Base-by-base conservation (phyloP, 2,329 filamentous ascomycete genomes). In the Fonsecaea pedrosoi region DNA sequence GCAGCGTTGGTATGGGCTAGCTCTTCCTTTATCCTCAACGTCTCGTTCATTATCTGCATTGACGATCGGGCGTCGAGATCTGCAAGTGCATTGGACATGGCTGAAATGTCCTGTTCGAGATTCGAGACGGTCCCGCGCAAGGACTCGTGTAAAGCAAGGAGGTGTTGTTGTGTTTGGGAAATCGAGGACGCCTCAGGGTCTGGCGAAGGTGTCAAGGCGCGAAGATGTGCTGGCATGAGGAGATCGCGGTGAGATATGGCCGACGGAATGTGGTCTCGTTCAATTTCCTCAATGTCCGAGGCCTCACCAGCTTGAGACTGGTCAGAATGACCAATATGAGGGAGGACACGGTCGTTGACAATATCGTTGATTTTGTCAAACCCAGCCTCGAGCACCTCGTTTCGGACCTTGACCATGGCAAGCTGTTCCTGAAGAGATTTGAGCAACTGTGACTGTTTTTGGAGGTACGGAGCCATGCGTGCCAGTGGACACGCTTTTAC, bases 21-120 rank as follows among this genome's bases (percentile, higher is more conserved):
- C 66, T 89, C 86, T 70, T 89, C 87, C 67, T 87, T 86, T 58
- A 85, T 81, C 3, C 86, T 84, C 37, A 88, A 80, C 55, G 83
- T 86, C 74, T 89, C 87, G 71, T 88, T 89, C 78, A 89, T 82
- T 48, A 87, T 83, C 66, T 86, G 83, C 85, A 89, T 87, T 75
- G 81, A 87, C 42, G 85, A 83, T 40, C 86, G 83, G 55, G 84
- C 86, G 69, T 89, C 87, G 50, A 88, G 80, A 64, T 88, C 86
- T 3, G 82, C 82, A 9, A 89, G 78, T 2, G 84, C 83, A 18
- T 67, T 68, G 60, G 67, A 53, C 42, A 72, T 56, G 7, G 62
- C 60, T n/a, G 68, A 48, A 37, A 72, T 58, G 34, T 71, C 64
- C 13, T 68, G 58, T 35, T 71, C 67, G 9, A 73, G 64, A 32